phyloP scores from a whole-genome alignment of 73 alveolate species.

The Symbiodinium natans region DNA sequence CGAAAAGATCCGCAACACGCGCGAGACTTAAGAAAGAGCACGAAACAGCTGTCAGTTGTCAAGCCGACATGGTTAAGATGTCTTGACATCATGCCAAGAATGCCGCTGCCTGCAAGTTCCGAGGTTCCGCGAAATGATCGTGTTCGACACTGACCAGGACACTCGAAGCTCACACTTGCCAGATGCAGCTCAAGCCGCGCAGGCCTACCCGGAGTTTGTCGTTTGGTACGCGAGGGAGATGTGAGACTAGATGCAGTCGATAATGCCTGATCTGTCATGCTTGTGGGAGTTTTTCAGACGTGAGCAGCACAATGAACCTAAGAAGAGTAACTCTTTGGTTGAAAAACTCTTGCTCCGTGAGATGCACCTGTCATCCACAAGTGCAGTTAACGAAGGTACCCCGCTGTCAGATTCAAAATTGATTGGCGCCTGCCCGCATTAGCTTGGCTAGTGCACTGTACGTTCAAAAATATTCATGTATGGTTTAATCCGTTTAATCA shows the following conservation, averaged over 20 bases:
- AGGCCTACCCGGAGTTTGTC: constrained; percentile 78
- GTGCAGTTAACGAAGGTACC: neutral
- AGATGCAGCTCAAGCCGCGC: neutral
- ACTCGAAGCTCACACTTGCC: neutral
- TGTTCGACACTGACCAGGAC: constrained; percentile 78
- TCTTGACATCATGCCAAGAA: neutral
- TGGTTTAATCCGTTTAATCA: no score
- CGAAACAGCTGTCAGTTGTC: neutral
- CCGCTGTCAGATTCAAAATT: no score
- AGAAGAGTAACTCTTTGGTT: no score
- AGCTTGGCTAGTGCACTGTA: no score
- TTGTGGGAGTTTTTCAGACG: neutral
- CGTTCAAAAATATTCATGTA: no score
- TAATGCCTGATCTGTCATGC: neutral
- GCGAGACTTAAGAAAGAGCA: neutral
- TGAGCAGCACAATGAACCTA: no score
- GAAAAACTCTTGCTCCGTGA: neutral
- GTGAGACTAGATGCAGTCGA: neutral
- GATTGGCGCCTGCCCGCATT: no score
- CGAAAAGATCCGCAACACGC: constrained; percentile 72
- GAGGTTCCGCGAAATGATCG: constrained; percentile 89
- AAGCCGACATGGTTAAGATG: neutral
- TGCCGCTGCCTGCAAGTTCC: neutral
- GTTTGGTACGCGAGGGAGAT: constrained; percentile 57
- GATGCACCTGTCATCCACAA: neutral